A percentile compares a stretch with the other conserved stretches of the same genome.
Evolutionary conservation across 139 green algal genomes (phyloP).

Genomic region (Eudorina sp.): DNA sequence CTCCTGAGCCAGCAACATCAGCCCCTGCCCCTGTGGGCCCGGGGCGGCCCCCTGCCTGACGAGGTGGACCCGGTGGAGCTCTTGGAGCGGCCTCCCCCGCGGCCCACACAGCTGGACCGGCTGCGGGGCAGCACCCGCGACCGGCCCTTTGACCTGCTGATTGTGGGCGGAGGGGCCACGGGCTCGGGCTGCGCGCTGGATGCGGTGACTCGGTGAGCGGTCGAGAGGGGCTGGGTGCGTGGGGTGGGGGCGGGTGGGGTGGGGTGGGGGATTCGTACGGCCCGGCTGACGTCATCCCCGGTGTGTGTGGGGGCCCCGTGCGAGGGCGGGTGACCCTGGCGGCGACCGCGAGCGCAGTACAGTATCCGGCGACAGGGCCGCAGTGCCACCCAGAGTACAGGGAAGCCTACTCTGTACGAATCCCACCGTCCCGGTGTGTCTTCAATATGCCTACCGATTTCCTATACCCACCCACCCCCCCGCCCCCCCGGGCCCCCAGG

Average conservation of each 20-base stretch:
- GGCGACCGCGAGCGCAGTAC: too few relatives aligned
- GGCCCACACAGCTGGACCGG: conserved; percentile 25
- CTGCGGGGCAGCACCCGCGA: conserved; percentile 33
- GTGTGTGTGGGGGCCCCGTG: too few relatives aligned
- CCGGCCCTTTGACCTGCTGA: conserved; percentile 87
- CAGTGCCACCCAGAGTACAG: too few relatives aligned
- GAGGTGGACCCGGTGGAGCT: conserved; percentile 4
- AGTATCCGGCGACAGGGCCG: too few relatives aligned
- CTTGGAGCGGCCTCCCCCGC: conserved; percentile 14
- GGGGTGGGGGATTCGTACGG: neutral
- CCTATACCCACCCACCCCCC: too few relatives aligned
- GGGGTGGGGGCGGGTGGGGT: neutral
- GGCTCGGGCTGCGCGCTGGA: conserved; percentile 93
- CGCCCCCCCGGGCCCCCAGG: conserved; percentile 59
- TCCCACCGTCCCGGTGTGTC: too few relatives aligned
- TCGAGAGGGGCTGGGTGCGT: too few relatives aligned
- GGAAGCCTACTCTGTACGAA: too few relatives aligned
- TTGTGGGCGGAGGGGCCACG: conserved; percentile 97
- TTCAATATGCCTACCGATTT: too few relatives aligned
- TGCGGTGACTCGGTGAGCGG: conserved; percentile 83
- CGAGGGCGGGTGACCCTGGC: too few relatives aligned
- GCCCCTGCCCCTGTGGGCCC: neutral
- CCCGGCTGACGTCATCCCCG: too few relatives aligned
- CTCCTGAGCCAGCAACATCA: conserved; percentile 34
- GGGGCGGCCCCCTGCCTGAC: neutral